Evolutionary conservation across 2,329 filamentous ascomycete genomes (phyloP), one percentile per base, ranked within the genome.

Genomic region (Sarocladium oryzae): DNA sequence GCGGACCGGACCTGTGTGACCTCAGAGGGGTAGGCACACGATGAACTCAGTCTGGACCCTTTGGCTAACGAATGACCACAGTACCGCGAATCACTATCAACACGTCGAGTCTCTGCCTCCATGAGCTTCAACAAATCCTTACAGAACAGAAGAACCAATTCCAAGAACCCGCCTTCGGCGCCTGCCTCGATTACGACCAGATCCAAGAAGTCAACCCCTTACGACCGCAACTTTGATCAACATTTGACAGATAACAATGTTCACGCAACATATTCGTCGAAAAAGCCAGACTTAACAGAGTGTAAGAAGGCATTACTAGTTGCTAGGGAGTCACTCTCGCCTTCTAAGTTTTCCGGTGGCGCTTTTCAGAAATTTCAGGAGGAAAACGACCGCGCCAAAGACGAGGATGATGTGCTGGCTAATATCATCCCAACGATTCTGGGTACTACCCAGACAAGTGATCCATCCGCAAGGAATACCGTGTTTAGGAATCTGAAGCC

Each of bases 241-340:
- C 60, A 68, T 49, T 55, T 73, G 38, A 63, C 66, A 50, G 63
- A 72, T 52, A 36, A 63, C 54, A 52, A 52, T n/a, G 55, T 71
- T 37, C 65, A 67, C 50, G 55, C 63, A 30, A 30, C 52, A 36
- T 58, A 51, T 18, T 62, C 61, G 36, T 53, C 62, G 13, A 23
- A 59, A 45, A 56, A 59, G 52, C 66, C 63, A 52, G 66, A 70
- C 52, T 61, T 59, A 59, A 50, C 59, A 9, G 60, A 67, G 13
- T 52, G 66, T 15, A 56, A 36, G 9, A 36, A 36, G 33, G 33
- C 9, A 9, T 36, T 36, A 15, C 5, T 5, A 15, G 15, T 16
- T 36, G 15, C 8, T 9, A 40, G 37, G 37, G 5, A 7, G 5
- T 40, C 37, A 3, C 37, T 40, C 37, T 40, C 37, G 20, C 20